Evolutionary conservation across 2,329 filamentous ascomycete genomes (phyloP).

Genomic region (Aspergillus hortae): DNA sequence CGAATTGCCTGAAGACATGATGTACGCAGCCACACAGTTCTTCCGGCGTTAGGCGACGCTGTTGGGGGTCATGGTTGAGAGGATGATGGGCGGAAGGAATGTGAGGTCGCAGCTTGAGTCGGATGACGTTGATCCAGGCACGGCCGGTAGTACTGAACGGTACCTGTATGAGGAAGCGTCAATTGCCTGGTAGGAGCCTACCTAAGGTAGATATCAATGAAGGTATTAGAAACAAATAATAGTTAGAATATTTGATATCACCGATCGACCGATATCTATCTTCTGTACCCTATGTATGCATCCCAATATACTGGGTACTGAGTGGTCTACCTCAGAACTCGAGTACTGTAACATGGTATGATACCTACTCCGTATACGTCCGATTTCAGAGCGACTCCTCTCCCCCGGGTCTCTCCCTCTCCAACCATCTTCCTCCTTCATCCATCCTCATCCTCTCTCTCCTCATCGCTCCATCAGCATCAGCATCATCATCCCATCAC

Average conservation of each 20-base stretch:
- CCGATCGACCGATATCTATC: too few relatives aligned
- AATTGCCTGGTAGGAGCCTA: too few relatives aligned
- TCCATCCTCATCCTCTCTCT: neutral
- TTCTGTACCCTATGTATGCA: too few relatives aligned
- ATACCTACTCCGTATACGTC: neutral
- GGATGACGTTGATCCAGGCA: neutral
- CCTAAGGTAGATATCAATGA: too few relatives aligned
- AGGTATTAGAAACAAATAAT: too few relatives aligned
- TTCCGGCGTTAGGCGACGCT: neutral
- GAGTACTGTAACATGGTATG: neutral
- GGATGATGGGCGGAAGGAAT: neutral
- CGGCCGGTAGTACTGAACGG: too few relatives aligned
- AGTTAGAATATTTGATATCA: too few relatives aligned
- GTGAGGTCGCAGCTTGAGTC: neutral
- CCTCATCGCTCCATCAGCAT: neutral
- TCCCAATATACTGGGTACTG: too few relatives aligned
- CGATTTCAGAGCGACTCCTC: neutral
- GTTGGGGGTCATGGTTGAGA: neutral
- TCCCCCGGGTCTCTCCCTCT: neutral
- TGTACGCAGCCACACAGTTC: constrained; percentile 1
- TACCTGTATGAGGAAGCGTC: too few relatives aligned
- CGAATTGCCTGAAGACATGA: constrained; percentile 20
- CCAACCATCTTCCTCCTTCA: neutral
- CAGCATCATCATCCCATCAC: neutral
- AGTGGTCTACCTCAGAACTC: too few relatives aligned